phyloP scores from a whole-genome alignment of 345 rosid species.

The Aethionema arabicum region DNA sequence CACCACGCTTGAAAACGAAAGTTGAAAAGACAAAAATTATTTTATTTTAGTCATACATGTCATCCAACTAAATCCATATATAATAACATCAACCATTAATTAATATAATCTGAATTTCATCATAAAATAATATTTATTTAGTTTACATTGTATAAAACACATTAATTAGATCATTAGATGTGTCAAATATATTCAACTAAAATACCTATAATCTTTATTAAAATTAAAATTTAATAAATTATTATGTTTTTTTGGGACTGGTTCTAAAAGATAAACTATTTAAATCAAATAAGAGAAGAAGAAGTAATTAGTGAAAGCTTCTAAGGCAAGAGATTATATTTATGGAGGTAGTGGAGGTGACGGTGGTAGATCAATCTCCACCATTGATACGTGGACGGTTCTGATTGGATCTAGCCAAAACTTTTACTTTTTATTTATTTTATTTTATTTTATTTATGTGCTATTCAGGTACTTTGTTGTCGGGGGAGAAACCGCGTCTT shows the following conservation, averaged over 20 bases:
- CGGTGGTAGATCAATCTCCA: constrained; percentile 20
- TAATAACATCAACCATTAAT: too few species aligned
- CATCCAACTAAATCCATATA: too few species aligned
- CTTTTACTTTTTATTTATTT: not conserved
- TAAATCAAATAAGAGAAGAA: constrained; percentile 7
- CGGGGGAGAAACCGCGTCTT: constrained; percentile 53
- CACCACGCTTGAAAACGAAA: not conserved
- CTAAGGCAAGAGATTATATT: constrained; percentile 36
- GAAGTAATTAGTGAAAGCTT: constrained; percentile 43
- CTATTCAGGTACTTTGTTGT: constrained; percentile 24
- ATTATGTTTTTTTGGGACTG: too few species aligned
- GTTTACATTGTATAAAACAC: too few species aligned
- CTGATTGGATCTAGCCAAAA: constrained; percentile 21
- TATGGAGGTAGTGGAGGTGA: constrained; percentile 15
- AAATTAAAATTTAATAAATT: too few species aligned
- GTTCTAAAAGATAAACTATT: too few species aligned
- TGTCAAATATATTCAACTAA: too few species aligned
- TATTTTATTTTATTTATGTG: not conserved
- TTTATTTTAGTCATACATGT: too few species aligned
- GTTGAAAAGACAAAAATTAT: not conserved
- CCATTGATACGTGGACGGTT: constrained; percentile 25
- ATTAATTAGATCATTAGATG: too few species aligned
- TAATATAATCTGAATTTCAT: too few species aligned
- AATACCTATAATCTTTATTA: too few species aligned
- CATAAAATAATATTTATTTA: too few species aligned